Conservation (phyloP, 2,329 filamentous ascomycete genomes). For the Colletotrichum agaves region DNA sequence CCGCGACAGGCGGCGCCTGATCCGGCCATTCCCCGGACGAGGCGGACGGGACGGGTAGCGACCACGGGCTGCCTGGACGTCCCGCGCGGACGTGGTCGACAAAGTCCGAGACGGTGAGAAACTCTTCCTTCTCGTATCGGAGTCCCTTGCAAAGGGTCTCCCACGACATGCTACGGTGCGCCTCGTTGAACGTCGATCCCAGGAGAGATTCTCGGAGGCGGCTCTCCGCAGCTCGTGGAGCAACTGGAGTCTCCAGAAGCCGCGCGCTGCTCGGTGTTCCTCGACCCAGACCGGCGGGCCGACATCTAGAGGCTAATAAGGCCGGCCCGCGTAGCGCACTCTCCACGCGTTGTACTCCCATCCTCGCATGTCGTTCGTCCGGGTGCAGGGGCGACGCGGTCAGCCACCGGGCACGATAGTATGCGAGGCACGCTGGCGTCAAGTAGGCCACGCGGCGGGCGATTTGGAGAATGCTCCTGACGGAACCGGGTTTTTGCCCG, state of each 20-base stretch:
- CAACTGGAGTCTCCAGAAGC: conserved; percentile 12
- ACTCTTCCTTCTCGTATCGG: conserved; percentile 8
- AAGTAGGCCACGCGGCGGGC: neutral
- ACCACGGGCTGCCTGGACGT: neutral
- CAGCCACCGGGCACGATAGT: conserved; percentile 3
- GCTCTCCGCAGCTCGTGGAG: conserved; percentile 4
- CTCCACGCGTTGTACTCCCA: neutral
- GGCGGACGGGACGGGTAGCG: neutral
- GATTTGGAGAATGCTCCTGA: conserved; percentile 4
- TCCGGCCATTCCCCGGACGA: neutral
- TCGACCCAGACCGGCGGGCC: conserved; percentile 19
- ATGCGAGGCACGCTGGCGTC: neutral
- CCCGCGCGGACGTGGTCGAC: neutral
- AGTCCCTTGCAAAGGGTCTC: neutral
- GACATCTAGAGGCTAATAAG: neutral
- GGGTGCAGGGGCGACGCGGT: neutral
- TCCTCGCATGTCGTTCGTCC: neutral
- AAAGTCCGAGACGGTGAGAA: conserved; percentile 5
- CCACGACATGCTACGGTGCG: neutral
- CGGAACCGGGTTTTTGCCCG: neutral
- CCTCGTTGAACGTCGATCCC: neutral
- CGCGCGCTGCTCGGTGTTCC: neutral
- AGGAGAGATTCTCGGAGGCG: neutral
- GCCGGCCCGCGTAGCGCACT: conserved; percentile 2
- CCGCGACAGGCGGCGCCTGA: neutral